Evolutionary conservation across 2,329 filamentous ascomycete genomes (phyloP), one percentile per base, ranked within the genome.

Genomic region (Botrytis pseudocinerea): DNA sequence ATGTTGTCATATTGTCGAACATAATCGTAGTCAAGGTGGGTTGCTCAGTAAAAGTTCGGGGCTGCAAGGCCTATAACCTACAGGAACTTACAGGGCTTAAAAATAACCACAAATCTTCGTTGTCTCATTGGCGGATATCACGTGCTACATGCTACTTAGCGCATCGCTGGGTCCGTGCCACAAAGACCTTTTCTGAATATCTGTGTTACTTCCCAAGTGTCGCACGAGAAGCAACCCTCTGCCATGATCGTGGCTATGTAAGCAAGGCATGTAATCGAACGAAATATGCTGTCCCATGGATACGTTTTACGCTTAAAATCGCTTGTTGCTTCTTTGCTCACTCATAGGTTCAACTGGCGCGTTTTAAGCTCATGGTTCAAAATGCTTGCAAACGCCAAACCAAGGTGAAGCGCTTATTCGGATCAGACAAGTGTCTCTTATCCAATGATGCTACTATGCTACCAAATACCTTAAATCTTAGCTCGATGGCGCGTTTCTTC

Each of bases 391-490:
- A 60, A 60, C 48, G 38, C 40, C 48, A 32, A n/a, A 46, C 25
- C 32, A 60, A 57, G 48, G n/a, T 7, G 25, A 69, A 61, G 70
- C 70, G 70, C 70, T 72, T 72, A 72, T 54, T 59, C 6, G 25
- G 22, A 32, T 28, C 38, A 66, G 35, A 60, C 32, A 40, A 60
- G 38, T 60, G 48, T 60, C 63, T 61, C 42, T 60, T 54, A 61
- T 69, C 63, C 70, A 72, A 72, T 44, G 62, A 51, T 48, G 14
- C 28, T 61, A 22, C 35, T n/a, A 60, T 48, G 32, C 54, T 54
- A n/a, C 9, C 32, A 28, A 68, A 42, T 14, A 66, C n/a, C 57
- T 69, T 46, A 42, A 28, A 38, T 40, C 16, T 28, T 32, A 60
- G 54, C 38, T 44, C 20, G 65, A 63, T 63, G 42, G 54, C 42